These are phyloP conservation scores for Candida piceae DNA, from an alignment of 805 yeast species.

Conservation along the genomic window DNA sequence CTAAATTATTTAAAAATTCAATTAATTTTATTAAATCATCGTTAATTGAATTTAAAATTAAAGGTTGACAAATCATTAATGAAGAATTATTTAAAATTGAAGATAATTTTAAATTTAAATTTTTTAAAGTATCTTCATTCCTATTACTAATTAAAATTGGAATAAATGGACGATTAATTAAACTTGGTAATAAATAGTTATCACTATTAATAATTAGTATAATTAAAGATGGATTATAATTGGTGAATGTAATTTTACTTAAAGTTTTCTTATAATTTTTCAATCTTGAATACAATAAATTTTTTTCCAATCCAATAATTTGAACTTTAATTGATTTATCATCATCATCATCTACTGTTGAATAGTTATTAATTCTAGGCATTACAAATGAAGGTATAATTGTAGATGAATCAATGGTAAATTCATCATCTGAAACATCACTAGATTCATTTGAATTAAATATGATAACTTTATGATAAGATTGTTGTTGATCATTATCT, in stretches of 20 bases:
- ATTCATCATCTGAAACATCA: slow-evolving; percentile 23
- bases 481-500: slow-evolving; percentile 7
- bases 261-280: slow-evolving; percentile 25
- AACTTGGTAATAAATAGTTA: slow-evolving; percentile 25
- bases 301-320: slow-evolving; percentile 23
- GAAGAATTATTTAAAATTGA: no score
- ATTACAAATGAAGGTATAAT: slow-evolving; percentile 32
- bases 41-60: slow-evolving; percentile 21
- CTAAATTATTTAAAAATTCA: no score
- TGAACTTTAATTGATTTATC: slow-evolving; percentile 18
- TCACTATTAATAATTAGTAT: slow-evolving; percentile 25
- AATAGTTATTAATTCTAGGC: slow-evolving; percentile 29
- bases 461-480: slow-evolving; percentile 18
- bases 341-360: not conserved
- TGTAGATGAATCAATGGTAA: slow-evolving; percentile 24
- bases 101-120: slow-evolving; percentile 6
- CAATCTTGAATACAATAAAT: slow-evolving; percentile 20
- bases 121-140: slow-evolving; percentile 5
- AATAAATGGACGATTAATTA: slow-evolving; percentile 26
- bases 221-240: slow-evolving; percentile 22
- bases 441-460: slow-evolving; percentile 25
- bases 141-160: slow-evolving; percentile 22
- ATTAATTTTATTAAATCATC: slow-evolving; percentile 24
- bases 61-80: slow-evolving; percentile 30
- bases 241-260: slow-evolving; percentile 23